phyloP scores from a whole-genome alignment of 139 green algal species.

The Chlorella ohadii region DNA sequence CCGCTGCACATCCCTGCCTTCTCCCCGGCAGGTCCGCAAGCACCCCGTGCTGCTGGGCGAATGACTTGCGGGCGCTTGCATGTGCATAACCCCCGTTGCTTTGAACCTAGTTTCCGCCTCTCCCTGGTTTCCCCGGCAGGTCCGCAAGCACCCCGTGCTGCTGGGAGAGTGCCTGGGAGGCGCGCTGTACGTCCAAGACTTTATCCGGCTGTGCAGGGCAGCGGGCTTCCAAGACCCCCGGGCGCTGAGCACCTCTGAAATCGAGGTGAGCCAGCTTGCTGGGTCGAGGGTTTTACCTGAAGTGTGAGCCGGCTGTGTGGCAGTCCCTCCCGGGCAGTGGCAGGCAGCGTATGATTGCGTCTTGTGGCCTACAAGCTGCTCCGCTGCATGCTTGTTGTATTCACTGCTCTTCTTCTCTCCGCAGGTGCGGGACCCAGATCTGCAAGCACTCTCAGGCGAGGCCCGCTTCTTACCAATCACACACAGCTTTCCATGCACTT shows the following conservation, averaged over 20 bases:
- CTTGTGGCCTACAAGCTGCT: too few relatives aligned
- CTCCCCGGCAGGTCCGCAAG: slow-evolving; percentile 1
- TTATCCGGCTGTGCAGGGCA: slow-evolving; percentile 75
- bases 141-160: slow-evolving; percentile 62
- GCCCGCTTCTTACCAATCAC: slow-evolving; percentile 95
- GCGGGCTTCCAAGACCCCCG: slow-evolving; percentile 90
- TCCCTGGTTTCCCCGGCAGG: slow-evolving; percentile 63
- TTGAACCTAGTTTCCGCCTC: too few relatives aligned
- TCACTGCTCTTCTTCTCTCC: too few relatives aligned
- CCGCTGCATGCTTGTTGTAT: too few relatives aligned
- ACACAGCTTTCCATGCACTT: slow-evolving; percentile 78
- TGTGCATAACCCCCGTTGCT: too few relatives aligned
- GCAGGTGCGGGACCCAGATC: slow-evolving; percentile 78
- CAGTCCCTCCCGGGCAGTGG: too few relatives aligned
- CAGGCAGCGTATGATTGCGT: too few relatives aligned
- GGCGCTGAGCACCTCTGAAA: slow-evolving; percentile 62
- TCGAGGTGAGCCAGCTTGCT: slow-evolving; percentile 58
- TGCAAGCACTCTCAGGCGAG: slow-evolving; percentile 80
- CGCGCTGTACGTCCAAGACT: slow-evolving; percentile 95
- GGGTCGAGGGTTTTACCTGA: too few relatives aligned
- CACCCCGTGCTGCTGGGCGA: slow-evolving; percentile 82
- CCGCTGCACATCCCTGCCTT: too few relatives aligned
- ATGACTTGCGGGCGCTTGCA: slow-evolving; percentile 95
- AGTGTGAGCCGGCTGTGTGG: too few relatives aligned
- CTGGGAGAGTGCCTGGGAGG: slow-evolving; percentile 95